Conservation (phyloP, 805 yeast species). For the Cyberlindnera suaveolens region DNA sequence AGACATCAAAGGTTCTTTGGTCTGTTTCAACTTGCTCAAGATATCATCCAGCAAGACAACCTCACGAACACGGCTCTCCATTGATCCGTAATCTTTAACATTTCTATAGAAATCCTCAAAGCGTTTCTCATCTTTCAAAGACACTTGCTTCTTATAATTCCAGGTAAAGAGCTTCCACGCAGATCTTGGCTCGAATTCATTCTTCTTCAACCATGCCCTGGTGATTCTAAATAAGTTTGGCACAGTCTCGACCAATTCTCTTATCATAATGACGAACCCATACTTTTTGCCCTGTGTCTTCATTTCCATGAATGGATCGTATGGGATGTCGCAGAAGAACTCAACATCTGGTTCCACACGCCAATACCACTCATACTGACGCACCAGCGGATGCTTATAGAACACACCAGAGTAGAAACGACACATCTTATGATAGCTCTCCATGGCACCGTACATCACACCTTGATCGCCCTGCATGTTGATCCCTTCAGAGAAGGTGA, state of each 20-base stretch:
- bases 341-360: conserved; percentile 91
- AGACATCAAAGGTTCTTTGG: neutral
- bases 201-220: conserved; percentile 47
- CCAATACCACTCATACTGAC: conserved; percentile 86
- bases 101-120: conserved; percentile 23
- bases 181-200: conserved; percentile 44
- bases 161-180: conserved; percentile 64
- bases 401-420: conserved; percentile 84
- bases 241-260: conserved; percentile 75
- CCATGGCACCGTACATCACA: conserved; percentile 77
- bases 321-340: conserved; percentile 84
- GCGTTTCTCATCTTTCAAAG: conserved; percentile 26
- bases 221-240: conserved; percentile 79
- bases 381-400: conserved; percentile 70
- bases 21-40: conserved; percentile 9
- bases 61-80: conserved; percentile 24
- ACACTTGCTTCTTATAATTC: conserved; percentile 29
- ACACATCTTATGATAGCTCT: conserved; percentile 91
- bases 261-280: conserved; percentile 77
- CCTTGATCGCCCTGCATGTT: conserved; percentile 76
- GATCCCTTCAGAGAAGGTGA: conserved; percentile 45
- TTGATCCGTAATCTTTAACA: conserved; percentile 22
- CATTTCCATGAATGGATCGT: conserved; percentile 89
- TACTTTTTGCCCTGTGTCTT: conserved; percentile 59
- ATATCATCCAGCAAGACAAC: conserved; percentile 28